A percentile compares a stretch with the other conserved stretches of the same genome.
Conservation (phyloP, 371 early-diverging fungal genomes). For the Mucor irregularis region DNA sequence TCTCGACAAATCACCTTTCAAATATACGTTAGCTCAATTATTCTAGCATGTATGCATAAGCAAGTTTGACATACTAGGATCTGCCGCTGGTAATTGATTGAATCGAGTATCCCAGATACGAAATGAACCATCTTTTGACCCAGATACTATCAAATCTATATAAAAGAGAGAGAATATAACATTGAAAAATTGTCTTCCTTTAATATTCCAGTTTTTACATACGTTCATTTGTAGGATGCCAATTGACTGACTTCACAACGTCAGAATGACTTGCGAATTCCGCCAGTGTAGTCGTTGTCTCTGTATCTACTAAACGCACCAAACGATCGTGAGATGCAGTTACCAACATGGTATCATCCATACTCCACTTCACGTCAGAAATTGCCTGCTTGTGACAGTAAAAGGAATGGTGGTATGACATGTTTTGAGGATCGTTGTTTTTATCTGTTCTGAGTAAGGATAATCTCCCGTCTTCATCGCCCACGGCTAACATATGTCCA, state of each 20-base stretch:
- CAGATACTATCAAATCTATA: slow-evolving; percentile 60
- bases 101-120: slow-evolving; percentile 66
- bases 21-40: neutral
- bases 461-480: slow-evolving; percentile 65
- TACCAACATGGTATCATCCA: slow-evolving; percentile 49
- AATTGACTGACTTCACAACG: slow-evolving; percentile 57
- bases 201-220: slow-evolving; percentile 25
- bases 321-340: slow-evolving; percentile 65
- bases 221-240: slow-evolving; percentile 57
- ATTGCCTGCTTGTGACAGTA: slow-evolving; percentile 57
- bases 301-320: slow-evolving; percentile 65
- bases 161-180: neutral
- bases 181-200: too few relatives aligned
- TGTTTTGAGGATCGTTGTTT: slow-evolving; percentile 30
- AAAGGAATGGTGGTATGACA: slow-evolving; percentile 19
- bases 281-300: slow-evolving; percentile 37
- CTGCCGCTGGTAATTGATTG: slow-evolving; percentile 1
- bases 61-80: slow-evolving; percentile 2
- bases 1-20: neutral
- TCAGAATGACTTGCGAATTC: slow-evolving; percentile 55
- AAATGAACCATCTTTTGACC: slow-evolving; percentile 64
- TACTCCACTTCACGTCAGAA: slow-evolving; percentile 60
- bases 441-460: slow-evolving; percentile 54
- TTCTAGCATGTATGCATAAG: neutral
- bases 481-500: slow-evolving; percentile 60